Evolutionary conservation across 495 filamentous ascomycete genomes (phyloP).

Genomic region (Hypoxylon subgilvum): DNA sequence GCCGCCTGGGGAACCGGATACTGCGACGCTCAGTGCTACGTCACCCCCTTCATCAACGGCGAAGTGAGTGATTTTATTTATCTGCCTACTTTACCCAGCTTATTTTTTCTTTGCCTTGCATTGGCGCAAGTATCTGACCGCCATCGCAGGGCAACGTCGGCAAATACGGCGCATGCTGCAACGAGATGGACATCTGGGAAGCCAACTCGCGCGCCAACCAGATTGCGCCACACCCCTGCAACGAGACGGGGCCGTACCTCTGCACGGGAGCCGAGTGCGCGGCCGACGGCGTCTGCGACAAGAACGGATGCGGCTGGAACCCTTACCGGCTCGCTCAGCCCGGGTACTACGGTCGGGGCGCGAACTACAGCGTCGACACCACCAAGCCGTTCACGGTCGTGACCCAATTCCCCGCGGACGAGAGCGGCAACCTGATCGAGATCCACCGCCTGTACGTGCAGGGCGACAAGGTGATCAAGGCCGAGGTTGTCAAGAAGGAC

Average conservation of each 20-base stretch:
- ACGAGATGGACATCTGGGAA: conserved; percentile 70
- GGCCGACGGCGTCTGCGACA: conserved; percentile 65
- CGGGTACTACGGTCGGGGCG: conserved; percentile 61
- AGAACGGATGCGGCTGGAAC: conserved; percentile 70
- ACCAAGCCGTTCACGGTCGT: conserved; percentile 66
- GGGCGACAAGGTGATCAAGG: conserved; percentile 59
- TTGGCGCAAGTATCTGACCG: background rate
- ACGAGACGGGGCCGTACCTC: conserved; percentile 49
- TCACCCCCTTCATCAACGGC: conserved; percentile 63
- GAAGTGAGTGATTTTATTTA: conserved; percentile 45
- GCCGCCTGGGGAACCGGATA: conserved; percentile 72
- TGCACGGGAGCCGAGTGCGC: conserved; percentile 58
- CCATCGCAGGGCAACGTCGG: conserved; percentile 54
- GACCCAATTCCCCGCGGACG: conserved; percentile 67
- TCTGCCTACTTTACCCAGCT: background rate
- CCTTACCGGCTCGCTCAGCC: conserved; percentile 62
- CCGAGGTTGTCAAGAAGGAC: conserved; percentile 48
- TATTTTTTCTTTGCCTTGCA: background rate
- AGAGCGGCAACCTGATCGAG: conserved; percentile 57
- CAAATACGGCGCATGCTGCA: conserved; percentile 59
- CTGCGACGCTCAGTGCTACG: conserved; percentile 71
- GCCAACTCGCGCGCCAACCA: conserved; percentile 64
- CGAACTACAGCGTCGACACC: conserved; percentile 63
- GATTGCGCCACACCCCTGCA: conserved; percentile 65
- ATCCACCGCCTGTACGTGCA: conserved; percentile 70